Evolutionary conservation across 495 filamentous ascomycete species (phyloP).

Genomic region (Talaromyces nanjingensis): DNA sequence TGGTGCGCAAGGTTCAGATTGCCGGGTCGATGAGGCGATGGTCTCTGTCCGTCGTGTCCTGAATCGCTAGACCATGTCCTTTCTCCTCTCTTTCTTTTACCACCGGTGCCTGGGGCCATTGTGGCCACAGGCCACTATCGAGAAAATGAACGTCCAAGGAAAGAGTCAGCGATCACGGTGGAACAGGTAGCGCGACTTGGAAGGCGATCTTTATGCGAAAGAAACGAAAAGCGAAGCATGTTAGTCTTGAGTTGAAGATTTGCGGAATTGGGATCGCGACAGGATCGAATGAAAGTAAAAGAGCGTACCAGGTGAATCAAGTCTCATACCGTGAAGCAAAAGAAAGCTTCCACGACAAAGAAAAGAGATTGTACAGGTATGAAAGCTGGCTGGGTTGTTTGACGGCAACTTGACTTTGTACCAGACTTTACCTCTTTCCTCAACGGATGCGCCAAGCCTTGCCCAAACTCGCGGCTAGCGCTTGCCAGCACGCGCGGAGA

Average conservation of each 20-base stretch:
- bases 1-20: constrained; percentile 54
- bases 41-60: constrained; percentile 44
- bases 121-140: constrained; percentile 11
- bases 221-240: neutral
- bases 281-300: neutral
- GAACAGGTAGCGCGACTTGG: neutral
- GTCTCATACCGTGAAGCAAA: neutral
- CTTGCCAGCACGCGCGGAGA: neutral
- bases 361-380: neutral
- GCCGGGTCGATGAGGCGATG: constrained; percentile 59
- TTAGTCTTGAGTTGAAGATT: neutral
- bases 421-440: neutral
- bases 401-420: neutral
- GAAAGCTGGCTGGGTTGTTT: neutral
- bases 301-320: constrained; percentile 1
- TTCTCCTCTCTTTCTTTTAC: constrained; percentile 54
- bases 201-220: neutral
- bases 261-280: neutral
- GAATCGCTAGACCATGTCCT: constrained; percentile 45
- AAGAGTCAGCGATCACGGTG: neutral
- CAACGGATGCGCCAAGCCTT: neutral
- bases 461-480: constrained; percentile 3
- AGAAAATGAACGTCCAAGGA: neutral
- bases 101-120: constrained; percentile 47
- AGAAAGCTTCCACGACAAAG: neutral